A percentile compares a stretch with the other conserved stretches of the same genome.
Evolutionary conservation across 2,329 filamentous ascomycete genomes (phyloP).

Genomic region (Talaromyces sp.): DNA sequence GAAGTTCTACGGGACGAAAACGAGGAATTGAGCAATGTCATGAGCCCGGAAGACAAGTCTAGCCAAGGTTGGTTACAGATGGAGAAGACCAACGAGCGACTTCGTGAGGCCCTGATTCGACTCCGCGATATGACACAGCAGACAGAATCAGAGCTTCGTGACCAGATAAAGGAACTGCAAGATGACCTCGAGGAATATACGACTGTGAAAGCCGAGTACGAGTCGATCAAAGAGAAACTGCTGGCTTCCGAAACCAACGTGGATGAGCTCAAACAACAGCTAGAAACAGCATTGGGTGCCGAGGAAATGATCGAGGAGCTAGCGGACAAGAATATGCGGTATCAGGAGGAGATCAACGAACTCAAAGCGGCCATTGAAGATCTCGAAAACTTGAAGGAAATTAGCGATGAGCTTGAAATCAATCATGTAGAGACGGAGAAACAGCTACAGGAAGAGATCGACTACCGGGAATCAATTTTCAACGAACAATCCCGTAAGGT

Average conservation of each 20-base stretch:
- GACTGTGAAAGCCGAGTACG: constrained; percentile 64
- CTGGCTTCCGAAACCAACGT: constrained; percentile 68
- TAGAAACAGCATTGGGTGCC: constrained; percentile 81
- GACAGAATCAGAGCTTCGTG: constrained; percentile 72
- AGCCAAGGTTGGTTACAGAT: constrained; percentile 87
- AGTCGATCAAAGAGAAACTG: constrained; percentile 68
- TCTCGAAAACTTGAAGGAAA: constrained; percentile 81
- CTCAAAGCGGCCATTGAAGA: constrained; percentile 79
- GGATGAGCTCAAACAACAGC: constrained; percentile 82
- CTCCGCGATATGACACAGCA: constrained; percentile 84
- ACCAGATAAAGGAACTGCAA: constrained; percentile 70
- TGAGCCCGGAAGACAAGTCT: constrained; percentile 81
- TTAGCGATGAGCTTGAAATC: constrained; percentile 89
- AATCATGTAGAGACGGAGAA: constrained; percentile 92
- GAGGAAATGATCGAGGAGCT: constrained; percentile 94
- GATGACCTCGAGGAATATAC: constrained; percentile 67
- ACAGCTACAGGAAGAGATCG: constrained; percentile 89
- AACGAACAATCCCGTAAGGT: constrained; percentile 73
- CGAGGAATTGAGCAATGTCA: constrained; percentile 73
- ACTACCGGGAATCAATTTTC: constrained; percentile 79
- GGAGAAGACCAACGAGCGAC: constrained; percentile 82
- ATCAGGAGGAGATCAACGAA: constrained; percentile 79
- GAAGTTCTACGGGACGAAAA: constrained; percentile 88
- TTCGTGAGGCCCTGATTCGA: constrained; percentile 78
- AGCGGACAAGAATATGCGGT: constrained; percentile 77